A percentile compares a stretch with the other conserved stretches of the same genome.
These are phyloP conservation scores for Elsinoe batatas DNA, from an alignment of 2,329 filamentous ascomycete genomes.

Conservation along the genomic window DNA sequence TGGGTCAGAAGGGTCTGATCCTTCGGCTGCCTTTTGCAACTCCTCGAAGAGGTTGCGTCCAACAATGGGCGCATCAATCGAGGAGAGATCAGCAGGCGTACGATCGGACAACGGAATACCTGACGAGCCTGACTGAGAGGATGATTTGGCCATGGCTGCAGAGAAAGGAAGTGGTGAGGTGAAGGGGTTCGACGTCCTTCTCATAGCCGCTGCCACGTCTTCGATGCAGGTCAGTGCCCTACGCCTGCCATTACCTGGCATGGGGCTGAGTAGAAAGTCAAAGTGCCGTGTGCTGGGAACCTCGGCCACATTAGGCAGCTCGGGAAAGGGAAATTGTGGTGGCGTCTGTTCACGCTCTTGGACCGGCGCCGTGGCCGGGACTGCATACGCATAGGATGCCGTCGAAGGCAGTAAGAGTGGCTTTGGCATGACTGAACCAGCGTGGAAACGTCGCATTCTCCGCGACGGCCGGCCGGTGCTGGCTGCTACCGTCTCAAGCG, in stretches of 20 bases:
- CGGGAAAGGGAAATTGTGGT: conserved; percentile 16
- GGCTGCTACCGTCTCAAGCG: conserved; percentile 5
- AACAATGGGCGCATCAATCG: conserved; percentile 18
- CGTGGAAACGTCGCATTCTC: conserved; percentile 29
- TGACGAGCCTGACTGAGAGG: conserved; percentile 2
- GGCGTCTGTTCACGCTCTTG: conserved; percentile 20
- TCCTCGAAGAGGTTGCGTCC: conserved; percentile 29
- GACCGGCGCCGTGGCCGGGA: conserved; percentile 22
- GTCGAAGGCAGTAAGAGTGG: conserved; percentile 27
- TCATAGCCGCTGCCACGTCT: conserved; percentile 11
- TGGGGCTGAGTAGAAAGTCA: conserved; percentile 9
- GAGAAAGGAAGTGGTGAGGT: conserved; percentile 6
- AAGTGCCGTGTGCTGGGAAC: conserved; percentile 9
- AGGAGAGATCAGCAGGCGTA: conserved; percentile 19
- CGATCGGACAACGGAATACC: neutral
- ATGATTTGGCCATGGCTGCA: conserved; percentile 9
- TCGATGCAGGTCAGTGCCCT: conserved; percentile 12
- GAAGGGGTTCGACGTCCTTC: conserved; percentile 9
- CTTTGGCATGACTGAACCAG: conserved; percentile 25
- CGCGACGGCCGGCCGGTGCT: conserved; percentile 15
- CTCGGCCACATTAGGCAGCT: conserved; percentile 9
- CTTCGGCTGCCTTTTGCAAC: conserved; percentile 16
- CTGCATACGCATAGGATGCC: conserved; percentile 20
- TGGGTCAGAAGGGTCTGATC: neutral
- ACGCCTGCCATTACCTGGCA: conserved; percentile 13